Conservation (phyloP, 75 land plant genomes). For the Sequoia sempervirens region DNA sequence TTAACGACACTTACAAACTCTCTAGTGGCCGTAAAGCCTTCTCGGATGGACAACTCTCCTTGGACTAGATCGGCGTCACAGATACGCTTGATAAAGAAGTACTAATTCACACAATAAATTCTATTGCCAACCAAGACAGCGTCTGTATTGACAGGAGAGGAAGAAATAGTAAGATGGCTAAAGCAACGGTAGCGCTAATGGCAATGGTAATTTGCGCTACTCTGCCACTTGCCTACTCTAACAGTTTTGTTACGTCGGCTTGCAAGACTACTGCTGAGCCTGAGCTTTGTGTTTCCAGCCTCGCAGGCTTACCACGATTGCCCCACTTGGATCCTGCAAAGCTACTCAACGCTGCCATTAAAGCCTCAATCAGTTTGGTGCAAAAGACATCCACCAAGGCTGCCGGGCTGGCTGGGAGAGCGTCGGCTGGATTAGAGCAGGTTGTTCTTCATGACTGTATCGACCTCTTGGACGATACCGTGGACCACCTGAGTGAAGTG, state of each 20-base stretch:
- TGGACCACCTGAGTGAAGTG: conserved; percentile 9
- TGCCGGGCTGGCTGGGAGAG: background rate
- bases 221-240: background rate
- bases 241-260: background rate
- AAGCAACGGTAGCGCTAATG: no score
- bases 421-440: background rate
- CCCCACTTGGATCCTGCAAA: background rate
- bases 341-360: conserved; percentile 17
- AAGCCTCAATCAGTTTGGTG: conserved; percentile 7
- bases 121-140: no score
- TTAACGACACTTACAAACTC: no score
- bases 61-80: no score
- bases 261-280: conserved; percentile 20
- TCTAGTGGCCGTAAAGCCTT: no score
- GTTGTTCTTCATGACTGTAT: conserved; percentile 25
- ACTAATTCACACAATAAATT: no score
- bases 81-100: no score
- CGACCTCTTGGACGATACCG: conserved; percentile 14
- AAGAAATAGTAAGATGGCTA: no score
- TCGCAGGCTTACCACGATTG: background rate
- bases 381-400: conserved; percentile 4
- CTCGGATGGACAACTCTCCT: no score
- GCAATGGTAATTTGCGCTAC: no score
- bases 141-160: no score
- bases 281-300: conserved; percentile 11